phyloP scores from a whole-genome alignment of 164 flowering plant species.

The Nymphaea colorata region DNA sequence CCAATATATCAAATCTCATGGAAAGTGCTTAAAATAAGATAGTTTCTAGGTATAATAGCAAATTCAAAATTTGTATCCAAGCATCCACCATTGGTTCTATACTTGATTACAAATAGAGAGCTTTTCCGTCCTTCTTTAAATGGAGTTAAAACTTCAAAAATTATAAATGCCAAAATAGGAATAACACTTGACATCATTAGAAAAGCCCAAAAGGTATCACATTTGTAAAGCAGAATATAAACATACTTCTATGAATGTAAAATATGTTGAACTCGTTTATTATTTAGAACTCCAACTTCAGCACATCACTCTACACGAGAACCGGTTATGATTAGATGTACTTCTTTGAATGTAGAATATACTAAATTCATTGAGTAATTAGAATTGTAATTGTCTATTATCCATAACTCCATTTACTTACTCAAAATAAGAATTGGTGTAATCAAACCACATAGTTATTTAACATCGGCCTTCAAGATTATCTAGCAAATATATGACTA shows the following conservation, averaged over 20 bases:
- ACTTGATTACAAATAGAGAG: not conserved
- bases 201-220: not conserved
- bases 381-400: too few relatives aligned
- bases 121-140: not conserved
- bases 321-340: too few relatives aligned
- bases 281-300: too few relatives aligned
- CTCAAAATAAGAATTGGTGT: too few relatives aligned
- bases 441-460: too few relatives aligned
- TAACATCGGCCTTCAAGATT: too few relatives aligned
- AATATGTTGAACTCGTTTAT: not conserved
- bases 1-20: not conserved
- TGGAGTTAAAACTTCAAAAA: not conserved
- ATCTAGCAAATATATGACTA: too few relatives aligned
- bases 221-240: not conserved
- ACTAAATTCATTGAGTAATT: too few relatives aligned
- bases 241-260: not conserved
- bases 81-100: constrained; percentile 1
- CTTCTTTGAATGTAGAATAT: too few relatives aligned
- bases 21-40: not conserved
- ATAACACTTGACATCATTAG: not conserved
- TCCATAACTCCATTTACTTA: too few relatives aligned
- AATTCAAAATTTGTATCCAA: constrained; percentile 1
- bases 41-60: not conserved
- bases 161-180: not conserved
- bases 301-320: too few relatives aligned